Conservation (phyloP, 345 rosid genomes). For the Linum lewisii region DNA sequence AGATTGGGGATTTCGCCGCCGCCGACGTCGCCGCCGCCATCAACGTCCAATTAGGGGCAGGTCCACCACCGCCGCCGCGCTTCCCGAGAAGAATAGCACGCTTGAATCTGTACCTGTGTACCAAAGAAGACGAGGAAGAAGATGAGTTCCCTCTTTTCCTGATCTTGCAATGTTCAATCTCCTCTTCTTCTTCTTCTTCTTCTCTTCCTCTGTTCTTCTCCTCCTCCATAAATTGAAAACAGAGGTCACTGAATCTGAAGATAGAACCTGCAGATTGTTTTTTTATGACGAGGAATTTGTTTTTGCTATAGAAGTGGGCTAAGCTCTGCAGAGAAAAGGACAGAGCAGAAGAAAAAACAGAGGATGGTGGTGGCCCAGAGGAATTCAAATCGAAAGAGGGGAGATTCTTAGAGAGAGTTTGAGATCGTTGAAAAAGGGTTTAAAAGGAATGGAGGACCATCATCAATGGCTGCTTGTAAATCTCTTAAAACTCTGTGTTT, state of each 20-base stretch:
- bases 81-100: slow-evolving; percentile 62
- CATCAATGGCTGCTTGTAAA: background rate
- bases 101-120: slow-evolving; percentile 62
- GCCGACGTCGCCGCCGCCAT: too few species aligned
- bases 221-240: background rate
- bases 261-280: background rate
- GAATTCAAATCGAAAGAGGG: slow-evolving; percentile 1
- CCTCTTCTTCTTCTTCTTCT: background rate
- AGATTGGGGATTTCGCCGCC: slow-evolving; percentile 26
- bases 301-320: too few species aligned
- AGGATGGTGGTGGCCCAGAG: slow-evolving; percentile 7
- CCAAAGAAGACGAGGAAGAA: slow-evolving; percentile 70
- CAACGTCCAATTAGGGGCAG: slow-evolving; percentile 52
- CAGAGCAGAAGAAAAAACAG: background rate
- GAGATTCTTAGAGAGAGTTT: background rate
- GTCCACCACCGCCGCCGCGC: slow-evolving; percentile 44
- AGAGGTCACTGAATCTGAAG: background rate
- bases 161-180: slow-evolving; percentile 30
- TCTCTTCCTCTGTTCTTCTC: too few species aligned
- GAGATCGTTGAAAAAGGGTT: slow-evolving; percentile 3
- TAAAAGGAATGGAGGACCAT: background rate
- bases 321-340: background rate
- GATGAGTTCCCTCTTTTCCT: slow-evolving; percentile 88
- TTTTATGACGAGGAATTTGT: background rate
- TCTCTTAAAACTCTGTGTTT: slow-evolving; percentile 10